Evolutionary conservation across 2,329 filamentous ascomycete species (phyloP).

Genomic region (Grosmannia clavigera): DNA sequence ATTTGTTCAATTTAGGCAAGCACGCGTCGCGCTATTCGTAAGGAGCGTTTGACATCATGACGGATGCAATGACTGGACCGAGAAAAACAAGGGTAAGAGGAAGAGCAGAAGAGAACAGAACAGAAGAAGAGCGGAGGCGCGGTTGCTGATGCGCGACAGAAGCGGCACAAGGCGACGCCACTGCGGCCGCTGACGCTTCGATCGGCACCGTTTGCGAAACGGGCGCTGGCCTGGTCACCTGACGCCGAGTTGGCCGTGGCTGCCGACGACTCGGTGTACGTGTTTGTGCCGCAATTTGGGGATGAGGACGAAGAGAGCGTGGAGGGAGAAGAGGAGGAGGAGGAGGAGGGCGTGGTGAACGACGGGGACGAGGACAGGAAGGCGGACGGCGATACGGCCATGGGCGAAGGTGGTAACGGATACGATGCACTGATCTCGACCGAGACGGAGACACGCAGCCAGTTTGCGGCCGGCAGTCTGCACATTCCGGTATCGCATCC

Average conservation of each 20-base stretch:
- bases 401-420: slow-evolving; percentile 2
- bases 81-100: not conserved
- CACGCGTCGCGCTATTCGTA: not conserved
- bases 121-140: not conserved
- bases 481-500: slow-evolving; percentile 25
- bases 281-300: slow-evolving; percentile 37
- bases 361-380: slow-evolving; percentile 7
- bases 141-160: not conserved
- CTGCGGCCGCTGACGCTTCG: slow-evolving; percentile 25
- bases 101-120: not conserved
- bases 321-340: slow-evolving; percentile 3
- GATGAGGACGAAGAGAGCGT: not conserved
- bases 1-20: not conserved
- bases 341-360: slow-evolving; percentile 4
- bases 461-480: slow-evolving; percentile 21
- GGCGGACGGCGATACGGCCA: slow-evolving; percentile 10
- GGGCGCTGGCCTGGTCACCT: slow-evolving; percentile 39
- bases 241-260: slow-evolving; percentile 45
- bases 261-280: slow-evolving; percentile 40
- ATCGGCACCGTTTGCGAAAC: slow-evolving; percentile 18
- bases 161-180: slow-evolving; percentile 16
- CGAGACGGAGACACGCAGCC: slow-evolving; percentile 14
- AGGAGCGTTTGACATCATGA: too few relatives aligned
- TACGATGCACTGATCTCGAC: slow-evolving; percentile 2
- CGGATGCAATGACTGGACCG: not conserved